These are phyloP conservation scores for Emydomyces testavorans DNA, from an alignment of 2,329 filamentous ascomycete species.

Conservation along the genomic window DNA sequence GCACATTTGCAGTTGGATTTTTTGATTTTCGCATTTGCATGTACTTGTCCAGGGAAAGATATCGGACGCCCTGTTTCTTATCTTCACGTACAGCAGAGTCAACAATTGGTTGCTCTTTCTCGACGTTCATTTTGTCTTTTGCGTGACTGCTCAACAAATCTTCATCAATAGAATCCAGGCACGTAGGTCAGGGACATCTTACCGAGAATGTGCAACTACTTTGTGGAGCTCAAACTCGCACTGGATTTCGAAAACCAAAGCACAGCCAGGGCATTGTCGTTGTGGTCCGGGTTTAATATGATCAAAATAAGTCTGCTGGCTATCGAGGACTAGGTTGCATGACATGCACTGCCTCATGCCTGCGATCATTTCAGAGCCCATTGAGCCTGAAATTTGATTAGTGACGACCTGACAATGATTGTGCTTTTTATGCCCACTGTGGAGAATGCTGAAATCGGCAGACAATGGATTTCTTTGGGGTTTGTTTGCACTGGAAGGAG, in stretches of 20 bases:
- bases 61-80: background rate
- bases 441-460: background rate
- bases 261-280: constrained; percentile 2
- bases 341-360: constrained; percentile 6
- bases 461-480: background rate
- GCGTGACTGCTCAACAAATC: background rate
- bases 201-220: background rate
- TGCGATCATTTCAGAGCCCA: background rate
- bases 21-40: background rate
- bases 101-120: background rate
- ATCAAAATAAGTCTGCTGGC: background rate
- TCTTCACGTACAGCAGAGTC: background rate
- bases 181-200: background rate
- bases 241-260: background rate
- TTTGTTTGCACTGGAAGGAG: background rate
- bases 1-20: background rate
- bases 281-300: constrained; percentile 1
- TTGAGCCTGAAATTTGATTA: background rate
- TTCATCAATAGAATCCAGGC: background rate
- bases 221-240: constrained; percentile 6
- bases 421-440: background rate
- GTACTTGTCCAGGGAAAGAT: background rate
- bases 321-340: background rate
- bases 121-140: background rate
- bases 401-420: background rate